phyloP scores from a whole-genome alignment of 768 basidiomycete genomes.

The Podaxis carcinomalis region DNA sequence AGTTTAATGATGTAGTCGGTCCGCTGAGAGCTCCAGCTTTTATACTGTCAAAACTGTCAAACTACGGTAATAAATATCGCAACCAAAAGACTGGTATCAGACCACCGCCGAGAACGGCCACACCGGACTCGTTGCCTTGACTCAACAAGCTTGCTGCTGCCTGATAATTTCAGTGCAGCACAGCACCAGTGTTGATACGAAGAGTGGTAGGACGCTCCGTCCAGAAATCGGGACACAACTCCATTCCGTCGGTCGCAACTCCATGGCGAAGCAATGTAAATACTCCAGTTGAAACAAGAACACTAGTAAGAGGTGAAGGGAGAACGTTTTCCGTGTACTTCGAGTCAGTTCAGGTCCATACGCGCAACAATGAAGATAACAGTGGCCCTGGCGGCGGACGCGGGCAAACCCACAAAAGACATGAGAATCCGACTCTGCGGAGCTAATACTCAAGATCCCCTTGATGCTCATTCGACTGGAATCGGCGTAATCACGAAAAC shows the following conservation, averaged over 20 bases:
- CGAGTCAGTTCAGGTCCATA: not conserved
- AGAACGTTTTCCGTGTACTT: not conserved
- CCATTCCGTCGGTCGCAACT: not conserved
- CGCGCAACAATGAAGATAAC: not conserved
- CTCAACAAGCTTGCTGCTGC: not conserved
- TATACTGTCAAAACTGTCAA: slow-evolving; percentile 1
- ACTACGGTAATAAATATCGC: not conserved
- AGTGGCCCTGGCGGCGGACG: not conserved
- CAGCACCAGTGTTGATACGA: not conserved
- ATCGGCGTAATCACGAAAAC: too few relatives aligned
- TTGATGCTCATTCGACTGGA: not conserved
- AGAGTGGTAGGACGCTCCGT: not conserved
- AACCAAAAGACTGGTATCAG: not conserved
- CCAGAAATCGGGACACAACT: not conserved
- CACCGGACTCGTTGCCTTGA: not conserved
- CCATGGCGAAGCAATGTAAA: not conserved
- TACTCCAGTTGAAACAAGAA: not conserved
- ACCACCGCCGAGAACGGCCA: not conserved
- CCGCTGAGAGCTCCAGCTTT: not conserved
- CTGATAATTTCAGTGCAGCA: not conserved
- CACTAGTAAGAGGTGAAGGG: not conserved
- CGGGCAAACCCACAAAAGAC: not conserved
- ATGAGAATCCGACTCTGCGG: not conserved
- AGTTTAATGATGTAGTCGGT: not conserved
- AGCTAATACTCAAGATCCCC: not conserved